phyloP scores from a whole-genome alignment of 768 basidiomycete species.

The Boletus reticuloceps region DNA sequence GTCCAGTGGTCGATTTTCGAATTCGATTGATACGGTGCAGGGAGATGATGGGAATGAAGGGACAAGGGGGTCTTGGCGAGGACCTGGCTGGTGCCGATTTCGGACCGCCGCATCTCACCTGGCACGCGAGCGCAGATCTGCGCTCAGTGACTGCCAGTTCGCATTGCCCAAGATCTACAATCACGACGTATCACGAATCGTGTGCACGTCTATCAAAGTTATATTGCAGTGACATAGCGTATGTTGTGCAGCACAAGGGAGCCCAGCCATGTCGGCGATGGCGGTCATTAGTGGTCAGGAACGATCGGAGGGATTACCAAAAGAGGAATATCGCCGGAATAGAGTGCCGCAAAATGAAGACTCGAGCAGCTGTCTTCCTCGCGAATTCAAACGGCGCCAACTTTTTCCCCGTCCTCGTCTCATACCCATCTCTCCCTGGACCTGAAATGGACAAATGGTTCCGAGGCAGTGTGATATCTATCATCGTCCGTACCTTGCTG shows the following conservation, averaged over 20 bases:
- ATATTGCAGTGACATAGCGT: conserved; percentile 4
- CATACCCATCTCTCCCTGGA: no score
- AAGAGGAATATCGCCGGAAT: no score
- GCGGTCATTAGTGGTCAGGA: no score
- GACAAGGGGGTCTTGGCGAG: no score
- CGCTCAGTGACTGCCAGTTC: background rate
- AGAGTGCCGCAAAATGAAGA: no score
- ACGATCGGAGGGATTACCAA: no score
- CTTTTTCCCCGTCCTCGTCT: no score
- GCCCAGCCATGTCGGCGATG: background rate
- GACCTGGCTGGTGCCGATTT: no score
- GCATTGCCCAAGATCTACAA: conserved; percentile 4
- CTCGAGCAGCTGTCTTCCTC: no score
- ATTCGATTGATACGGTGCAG: background rate
- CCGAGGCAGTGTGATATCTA: no score
- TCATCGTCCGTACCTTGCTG: conserved; percentile 5
- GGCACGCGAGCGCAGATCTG: conserved; percentile 11
- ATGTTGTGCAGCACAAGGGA: background rate
- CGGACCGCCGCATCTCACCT: background rate
- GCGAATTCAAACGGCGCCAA: no score
- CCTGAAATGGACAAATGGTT: no score
- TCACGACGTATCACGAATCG: background rate
- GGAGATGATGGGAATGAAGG: background rate
- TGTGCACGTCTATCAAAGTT: conserved; percentile 7
- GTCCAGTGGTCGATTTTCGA: background rate